Evolutionary conservation across 345 rosid genomes (phyloP).

Genomic region (Durio zibethinus): DNA sequence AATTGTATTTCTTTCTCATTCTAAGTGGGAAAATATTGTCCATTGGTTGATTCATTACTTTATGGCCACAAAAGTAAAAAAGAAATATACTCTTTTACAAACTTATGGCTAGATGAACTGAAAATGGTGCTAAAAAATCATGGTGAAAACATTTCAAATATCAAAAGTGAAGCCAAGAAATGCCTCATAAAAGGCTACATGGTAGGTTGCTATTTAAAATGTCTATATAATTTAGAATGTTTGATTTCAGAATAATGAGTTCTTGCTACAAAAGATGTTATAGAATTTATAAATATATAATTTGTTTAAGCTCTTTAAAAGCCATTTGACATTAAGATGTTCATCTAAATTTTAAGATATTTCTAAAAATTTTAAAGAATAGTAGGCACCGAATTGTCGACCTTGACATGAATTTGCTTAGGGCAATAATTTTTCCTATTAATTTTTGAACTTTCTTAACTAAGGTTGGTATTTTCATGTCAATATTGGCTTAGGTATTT

Average conservation of each 20-base stretch:
- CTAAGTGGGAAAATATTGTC: background rate
- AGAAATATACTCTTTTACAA: conserved; percentile 39
- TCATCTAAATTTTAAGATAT: no score
- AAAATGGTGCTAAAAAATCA: conserved; percentile 54
- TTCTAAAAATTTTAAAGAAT: no score
- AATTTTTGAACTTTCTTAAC: no score
- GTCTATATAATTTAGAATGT: background rate
- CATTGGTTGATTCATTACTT: conserved; percentile 47
- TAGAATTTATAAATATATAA: background rate
- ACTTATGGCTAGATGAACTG: conserved; percentile 51
- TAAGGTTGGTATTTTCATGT: no score
- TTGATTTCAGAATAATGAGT: background rate
- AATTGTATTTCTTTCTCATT: background rate
- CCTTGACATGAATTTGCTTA: no score
- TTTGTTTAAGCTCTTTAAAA: no score
- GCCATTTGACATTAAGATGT: no score
- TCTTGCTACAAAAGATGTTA: background rate
- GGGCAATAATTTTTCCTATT: no score
- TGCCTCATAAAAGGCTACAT: conserved; percentile 65
- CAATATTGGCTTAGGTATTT: no score
- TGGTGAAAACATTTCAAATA: conserved; percentile 43
- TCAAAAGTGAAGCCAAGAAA: conserved; percentile 66
- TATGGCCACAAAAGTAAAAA: conserved; percentile 55
- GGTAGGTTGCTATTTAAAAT: conserved; percentile 48
- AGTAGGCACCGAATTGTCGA: no score